Percentiles rank a stretch among this genome's conserved stretches.
phyloP scores from a whole-genome alignment of 441 rosid genomes.

The Corymbia citriodora region DNA sequence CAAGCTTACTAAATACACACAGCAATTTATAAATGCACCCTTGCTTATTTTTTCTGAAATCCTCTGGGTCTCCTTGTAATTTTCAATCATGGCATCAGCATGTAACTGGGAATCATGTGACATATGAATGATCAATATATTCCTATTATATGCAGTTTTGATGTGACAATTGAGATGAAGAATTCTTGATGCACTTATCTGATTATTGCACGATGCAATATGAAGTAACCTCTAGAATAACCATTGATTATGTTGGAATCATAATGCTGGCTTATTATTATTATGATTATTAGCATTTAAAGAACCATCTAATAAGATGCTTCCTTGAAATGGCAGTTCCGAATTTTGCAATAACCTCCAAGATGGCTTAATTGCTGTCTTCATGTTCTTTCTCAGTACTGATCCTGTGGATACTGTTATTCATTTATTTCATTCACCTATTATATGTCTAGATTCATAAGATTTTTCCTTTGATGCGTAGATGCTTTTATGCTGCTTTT shows the following conservation, averaged over 20 bases:
- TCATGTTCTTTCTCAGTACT: background rate
- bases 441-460: background rate
- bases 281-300: background rate
- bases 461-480: background rate
- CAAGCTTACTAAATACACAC: background rate
- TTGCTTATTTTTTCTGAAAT: background rate
- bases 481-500: background rate
- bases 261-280: background rate
- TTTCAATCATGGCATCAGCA: background rate
- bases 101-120: background rate
- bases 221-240: background rate
- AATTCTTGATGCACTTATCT: background rate
- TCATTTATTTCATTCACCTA: background rate
- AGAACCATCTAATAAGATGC: background rate
- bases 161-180: background rate
- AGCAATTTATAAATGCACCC: background rate
- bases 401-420: background rate
- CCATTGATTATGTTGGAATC: background rate
- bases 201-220: background rate
- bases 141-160: background rate
- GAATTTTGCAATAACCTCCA: background rate
- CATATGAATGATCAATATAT: background rate
- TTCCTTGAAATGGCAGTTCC: background rate
- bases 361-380: background rate
- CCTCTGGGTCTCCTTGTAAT: background rate